Percentiles rank a stretch among this genome's conserved stretches.
Evolutionary conservation across 345 rosid species (phyloP).

Genomic region (Hirschfeldia incana): DNA sequence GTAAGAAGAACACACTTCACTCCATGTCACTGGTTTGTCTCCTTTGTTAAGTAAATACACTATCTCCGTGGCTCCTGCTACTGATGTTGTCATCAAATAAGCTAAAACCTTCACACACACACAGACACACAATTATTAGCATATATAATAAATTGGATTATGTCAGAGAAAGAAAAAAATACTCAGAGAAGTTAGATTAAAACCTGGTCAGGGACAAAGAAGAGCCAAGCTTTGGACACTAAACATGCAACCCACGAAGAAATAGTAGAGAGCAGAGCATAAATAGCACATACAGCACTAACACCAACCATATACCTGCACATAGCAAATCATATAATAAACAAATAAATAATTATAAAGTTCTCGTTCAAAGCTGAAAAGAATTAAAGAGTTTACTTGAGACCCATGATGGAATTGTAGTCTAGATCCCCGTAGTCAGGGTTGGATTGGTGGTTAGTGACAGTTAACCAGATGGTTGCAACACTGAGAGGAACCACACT

Average conservation of each 20-base stretch:
- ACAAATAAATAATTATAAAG: neutral
- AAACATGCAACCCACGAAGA: slow-evolving; percentile 60
- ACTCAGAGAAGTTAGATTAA: slow-evolving; percentile 3
- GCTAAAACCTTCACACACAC: slow-evolving; percentile 58
- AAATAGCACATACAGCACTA: slow-evolving; percentile 61
- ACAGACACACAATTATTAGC: neutral
- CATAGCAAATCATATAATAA: neutral
- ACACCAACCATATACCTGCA: slow-evolving; percentile 70
- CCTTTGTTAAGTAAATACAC: slow-evolving; percentile 66
- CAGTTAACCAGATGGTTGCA: slow-evolving; percentile 76
- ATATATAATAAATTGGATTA: neutral
- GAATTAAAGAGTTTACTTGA: slow-evolving; percentile 51
- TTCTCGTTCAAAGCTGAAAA: neutral
- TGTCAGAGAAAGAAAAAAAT: neutral
- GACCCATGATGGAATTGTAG: slow-evolving; percentile 60
- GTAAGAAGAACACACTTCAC: slow-evolving; percentile 68
- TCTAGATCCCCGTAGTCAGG: slow-evolving; percentile 56
- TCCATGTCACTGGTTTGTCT: slow-evolving; percentile 73
- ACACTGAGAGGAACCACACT: slow-evolving; percentile 72
- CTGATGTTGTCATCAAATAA: slow-evolving; percentile 78
- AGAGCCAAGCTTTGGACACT: slow-evolving; percentile 69
- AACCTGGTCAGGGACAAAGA: slow-evolving; percentile 93
- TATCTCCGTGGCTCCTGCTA: slow-evolving; percentile 67
- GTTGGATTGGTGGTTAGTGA: slow-evolving; percentile 62
- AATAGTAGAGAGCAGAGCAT: slow-evolving; percentile 63